Conservation (phyloP, 345 rosid species). For the Alliaria petiolata region DNA sequence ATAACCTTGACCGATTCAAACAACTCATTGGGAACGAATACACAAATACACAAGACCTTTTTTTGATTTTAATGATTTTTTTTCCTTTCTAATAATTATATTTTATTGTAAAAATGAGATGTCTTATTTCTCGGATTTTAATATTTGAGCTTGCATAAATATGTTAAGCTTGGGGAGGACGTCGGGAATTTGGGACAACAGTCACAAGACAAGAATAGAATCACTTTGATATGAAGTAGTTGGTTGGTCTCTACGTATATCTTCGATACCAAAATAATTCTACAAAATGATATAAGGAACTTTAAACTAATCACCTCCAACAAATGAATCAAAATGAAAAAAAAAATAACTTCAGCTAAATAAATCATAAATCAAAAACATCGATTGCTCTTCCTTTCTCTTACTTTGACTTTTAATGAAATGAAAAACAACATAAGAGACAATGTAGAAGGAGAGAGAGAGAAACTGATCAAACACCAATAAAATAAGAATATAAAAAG, state of each 20-base stretch:
- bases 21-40: background rate
- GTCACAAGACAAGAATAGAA: constrained; percentile 14
- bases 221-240: background rate
- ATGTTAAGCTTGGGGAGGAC: background rate
- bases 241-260: too few relatives aligned
- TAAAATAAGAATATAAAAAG: background rate
- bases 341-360: too few relatives aligned
- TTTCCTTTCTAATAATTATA: too few relatives aligned
- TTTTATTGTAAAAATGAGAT: too few relatives aligned
- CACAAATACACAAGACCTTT: background rate
- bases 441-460: constrained; percentile 6
- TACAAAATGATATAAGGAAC: too few relatives aligned
- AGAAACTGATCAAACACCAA: background rate
- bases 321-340: too few relatives aligned
- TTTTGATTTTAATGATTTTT: background rate
- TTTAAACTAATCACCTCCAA: constrained; percentile 64
- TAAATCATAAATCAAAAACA: background rate
- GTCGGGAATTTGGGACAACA: background rate
- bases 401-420: constrained; percentile 2
- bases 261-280: too few relatives aligned
- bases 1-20: background rate
- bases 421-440: constrained; percentile 7
- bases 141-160: background rate
- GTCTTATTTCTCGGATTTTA: background rate
- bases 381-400: background rate